A percentile compares a stretch with the other conserved stretches of the same genome.
Evolutionary conservation across 2,329 filamentous ascomycete genomes (phyloP).

Genomic region (Diaporthe batatas): DNA sequence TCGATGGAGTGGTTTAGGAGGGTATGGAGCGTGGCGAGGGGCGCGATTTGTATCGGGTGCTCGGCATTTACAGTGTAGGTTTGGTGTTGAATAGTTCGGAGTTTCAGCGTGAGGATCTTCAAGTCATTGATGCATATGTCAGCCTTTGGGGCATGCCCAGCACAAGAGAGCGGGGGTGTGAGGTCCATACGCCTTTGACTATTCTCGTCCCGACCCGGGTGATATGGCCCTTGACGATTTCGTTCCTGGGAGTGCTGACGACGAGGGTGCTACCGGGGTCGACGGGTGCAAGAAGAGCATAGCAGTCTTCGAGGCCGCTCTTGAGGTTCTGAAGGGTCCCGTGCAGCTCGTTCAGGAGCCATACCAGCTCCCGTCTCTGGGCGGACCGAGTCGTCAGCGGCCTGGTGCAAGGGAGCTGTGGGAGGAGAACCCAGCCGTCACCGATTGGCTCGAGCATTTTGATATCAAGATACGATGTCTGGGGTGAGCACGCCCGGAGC

Average conservation of each 20-base stretch:
- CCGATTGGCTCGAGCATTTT: conserved; percentile 26
- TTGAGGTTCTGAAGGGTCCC: conserved; percentile 64
- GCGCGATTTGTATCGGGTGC: conserved; percentile 71
- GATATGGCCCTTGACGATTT: conserved; percentile 91
- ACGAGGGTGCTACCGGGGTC: conserved; percentile 91
- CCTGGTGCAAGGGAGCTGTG: background rate
- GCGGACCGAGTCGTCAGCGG: conserved; percentile 27
- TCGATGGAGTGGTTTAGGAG: conserved; percentile 87
- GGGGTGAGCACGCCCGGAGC: conserved; percentile 31
- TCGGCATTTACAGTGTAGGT: conserved; percentile 63
- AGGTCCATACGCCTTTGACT: conserved; percentile 81
- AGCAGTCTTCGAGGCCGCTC: conserved; percentile 87
- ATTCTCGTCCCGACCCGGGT: conserved; percentile 92
- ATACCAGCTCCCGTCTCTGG: conserved; percentile 66
- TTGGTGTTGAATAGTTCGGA: conserved; percentile 74
- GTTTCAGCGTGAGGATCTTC: conserved; percentile 81
- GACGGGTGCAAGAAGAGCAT: conserved; percentile 84
- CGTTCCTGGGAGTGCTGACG: conserved; percentile 86
- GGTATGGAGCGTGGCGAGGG: conserved; percentile 79
- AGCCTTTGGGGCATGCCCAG: background rate
- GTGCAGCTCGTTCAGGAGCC: conserved; percentile 66
- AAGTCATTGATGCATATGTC: background rate
- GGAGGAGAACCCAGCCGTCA: conserved; percentile 38
- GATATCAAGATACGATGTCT: background rate
- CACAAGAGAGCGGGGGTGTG: background rate